Base-by-base conservation (phyloP, 2,329 filamentous ascomycete species). In the Orbilia quercus region DNA sequence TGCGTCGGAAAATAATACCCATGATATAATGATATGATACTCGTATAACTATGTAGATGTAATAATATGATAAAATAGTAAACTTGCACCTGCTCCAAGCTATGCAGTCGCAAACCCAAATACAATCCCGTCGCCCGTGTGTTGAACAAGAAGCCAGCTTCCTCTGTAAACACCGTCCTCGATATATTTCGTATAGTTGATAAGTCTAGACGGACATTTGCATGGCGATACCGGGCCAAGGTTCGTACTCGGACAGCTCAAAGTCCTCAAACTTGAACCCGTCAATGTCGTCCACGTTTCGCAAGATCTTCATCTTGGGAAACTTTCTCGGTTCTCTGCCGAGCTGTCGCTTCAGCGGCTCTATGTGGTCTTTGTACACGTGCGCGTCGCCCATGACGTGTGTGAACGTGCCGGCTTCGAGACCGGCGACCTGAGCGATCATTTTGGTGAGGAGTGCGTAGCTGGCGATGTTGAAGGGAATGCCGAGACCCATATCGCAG, bases 331-430 rank as follows among this genome's bases (percentile, higher is more conserved):
- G 95, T 79, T 93, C 90, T 6, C 95, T 84, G 79, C 87, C 85
- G 34, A 98, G 80, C 82, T 99, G 95, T 63, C 87, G 85, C 79
- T 90, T 86, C 67, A 99, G 83, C 11, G 95, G 93, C 60, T 96
- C 92, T 6, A 96, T 86, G 80, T 99, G 95, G 80, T 99, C 94
- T 6, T 90, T 82, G 81, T 99, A 99, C 0, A 99, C 89, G 81
- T 99, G 95, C n/a, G 94, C 92, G 81, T 99, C 95, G 12, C 95
- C 95, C 92, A 99, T 96, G 53, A 92, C 92, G 81, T 98, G 95
- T 40, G 92, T 95, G 75, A 99, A 85, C 57, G 87, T 94, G 0
- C 94, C 95, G 0, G 95, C 92, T 0, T 91, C 86, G 62, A 99
- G 82, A 76, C 93, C 89, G 79, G 90, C 92, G 9, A 90, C 92